Base-by-base conservation (phyloP, 805 yeast genomes). In the Helenozyma baotianmanensis region DNA sequence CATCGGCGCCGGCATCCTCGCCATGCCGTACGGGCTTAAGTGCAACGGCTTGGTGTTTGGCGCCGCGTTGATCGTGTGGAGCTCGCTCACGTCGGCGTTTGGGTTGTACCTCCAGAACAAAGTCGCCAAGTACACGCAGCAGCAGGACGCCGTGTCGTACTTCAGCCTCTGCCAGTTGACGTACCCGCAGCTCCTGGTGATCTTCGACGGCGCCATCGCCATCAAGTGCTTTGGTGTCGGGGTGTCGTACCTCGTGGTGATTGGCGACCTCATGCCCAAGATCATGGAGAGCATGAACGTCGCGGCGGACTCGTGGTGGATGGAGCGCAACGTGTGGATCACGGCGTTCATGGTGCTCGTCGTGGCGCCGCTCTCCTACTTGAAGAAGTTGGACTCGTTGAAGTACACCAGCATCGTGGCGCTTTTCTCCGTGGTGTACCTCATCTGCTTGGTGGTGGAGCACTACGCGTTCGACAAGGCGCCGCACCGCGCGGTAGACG, bases 151-250 rank as follows among this genome's bases (percentile, higher is more conserved):
- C 2, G 70, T 65, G 21, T 61, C 68, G 25, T 67, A 62, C 42
- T 67, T 67, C 45, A 65, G 71, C 44, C 58, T 67, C 41, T 62
- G 70, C 21, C 72, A 67, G 42, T 51, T 82, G 38, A 80, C 90
- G 0, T 82, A 82, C 47, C 92, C 92, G 1, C 69, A 68, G n/a
- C 54, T 82, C 17, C 68, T 82, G 4, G 70, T 82, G 5, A 49
- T 82, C n/a, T 84, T 83, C 50, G 92, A 84, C 57, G 56, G 78
- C 15, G 82, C 87, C 22, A 82, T 84, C 53, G 75, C 81, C 21
- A 64, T 82, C 29, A 88, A 84, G 58, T 82, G 90, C 53, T 84
- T 80, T 58, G 94, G 94, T 15, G 88, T 80, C 12, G 80, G 81
- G 3, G 64, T 84, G 10, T 72, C 80, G 29, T 84, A 84, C 48